Percentiles rank a stretch among this genome's conserved stretches.
These are phyloP conservation scores for Jaltomata sinuosa DNA, from an alignment of 257 asterid species.

Conservation along the genomic window DNA sequence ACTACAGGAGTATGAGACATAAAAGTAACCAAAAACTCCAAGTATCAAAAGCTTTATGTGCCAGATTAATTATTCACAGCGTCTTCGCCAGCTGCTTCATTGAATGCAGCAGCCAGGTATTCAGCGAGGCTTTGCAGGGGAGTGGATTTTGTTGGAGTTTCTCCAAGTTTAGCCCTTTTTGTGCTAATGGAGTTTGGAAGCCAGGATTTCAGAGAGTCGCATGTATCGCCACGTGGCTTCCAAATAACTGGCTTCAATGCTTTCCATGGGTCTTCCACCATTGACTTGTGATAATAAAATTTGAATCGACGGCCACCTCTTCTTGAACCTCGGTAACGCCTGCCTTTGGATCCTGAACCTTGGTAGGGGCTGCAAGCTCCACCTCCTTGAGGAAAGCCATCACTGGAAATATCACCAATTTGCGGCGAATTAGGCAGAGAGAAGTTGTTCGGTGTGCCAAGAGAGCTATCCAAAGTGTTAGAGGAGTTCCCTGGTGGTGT, in stretches of 20 bases:
- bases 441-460: conserved; percentile 13
- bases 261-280: conserved; percentile 88
- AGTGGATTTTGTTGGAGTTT: conserved; percentile 14
- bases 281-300: conserved; percentile 49
- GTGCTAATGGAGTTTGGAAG: conserved; percentile 32
- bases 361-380: conserved; percentile 20
- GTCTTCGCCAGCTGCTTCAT: conserved; percentile 25
- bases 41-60: conserved; percentile 6
- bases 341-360: conserved; percentile 19
- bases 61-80: conserved; percentile 10
- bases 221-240: conserved; percentile 22
- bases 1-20: neutral
- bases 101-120: conserved; percentile 59
- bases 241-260: conserved; percentile 43
- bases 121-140: conserved; percentile 65
- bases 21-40: neutral
- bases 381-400: conserved; percentile 18
- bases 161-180: conserved; percentile 56
- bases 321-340: conserved; percentile 18
- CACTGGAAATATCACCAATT: conserved; percentile 19
- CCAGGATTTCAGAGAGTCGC: conserved; percentile 22
- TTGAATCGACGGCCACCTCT: conserved; percentile 35
- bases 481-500: conserved; percentile 24
- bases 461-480: conserved; percentile 24
- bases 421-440: conserved; percentile 24